These are phyloP conservation scores for Sporisorium exsertum DNA, from an alignment of 1,284 basidiomycete genomes.

Conservation along the genomic window DNA sequence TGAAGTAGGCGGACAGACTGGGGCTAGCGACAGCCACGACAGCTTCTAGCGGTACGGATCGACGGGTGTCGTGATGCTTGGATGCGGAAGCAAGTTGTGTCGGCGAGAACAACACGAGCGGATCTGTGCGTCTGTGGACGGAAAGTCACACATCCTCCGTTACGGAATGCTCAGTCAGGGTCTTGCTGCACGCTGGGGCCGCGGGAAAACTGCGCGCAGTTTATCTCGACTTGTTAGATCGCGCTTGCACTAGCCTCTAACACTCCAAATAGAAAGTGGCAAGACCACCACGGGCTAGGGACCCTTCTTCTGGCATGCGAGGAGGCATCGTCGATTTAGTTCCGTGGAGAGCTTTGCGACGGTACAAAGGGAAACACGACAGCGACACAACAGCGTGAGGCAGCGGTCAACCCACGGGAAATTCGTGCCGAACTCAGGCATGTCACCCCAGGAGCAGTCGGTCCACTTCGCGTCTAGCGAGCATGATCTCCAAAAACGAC, in stretches of 20 bases:
- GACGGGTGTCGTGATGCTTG: too few species aligned
- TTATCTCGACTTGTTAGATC: not conserved
- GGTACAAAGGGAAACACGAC: too few species aligned
- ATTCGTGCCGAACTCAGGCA: not conserved
- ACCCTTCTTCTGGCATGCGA: not conserved
- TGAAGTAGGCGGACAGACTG: not conserved
- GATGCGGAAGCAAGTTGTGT: not conserved
- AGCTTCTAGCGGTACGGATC: not conserved
- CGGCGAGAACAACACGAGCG: not conserved
- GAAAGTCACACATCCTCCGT: not conserved
- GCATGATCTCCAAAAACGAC: constrained; percentile 11
- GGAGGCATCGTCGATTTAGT: too few species aligned
- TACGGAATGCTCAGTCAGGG: constrained; percentile 15
- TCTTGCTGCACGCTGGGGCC: constrained; percentile 8
- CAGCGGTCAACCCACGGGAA: not conserved
- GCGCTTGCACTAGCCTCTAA: too few species aligned
- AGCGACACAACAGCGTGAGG: not conserved
- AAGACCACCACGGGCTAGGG: not conserved
- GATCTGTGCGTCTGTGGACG: not conserved
- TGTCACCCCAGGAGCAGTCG: not conserved
- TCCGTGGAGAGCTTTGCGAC: not conserved
- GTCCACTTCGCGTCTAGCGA: not conserved
- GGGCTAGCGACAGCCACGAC: not conserved
- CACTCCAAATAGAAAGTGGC: too few species aligned
- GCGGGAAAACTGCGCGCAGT: constrained; percentile 7